Percentiles rank a stretch among this genome's conserved stretches.
phyloP scores from a whole-genome alignment of 306 rosid species.

The Corylus americana region DNA sequence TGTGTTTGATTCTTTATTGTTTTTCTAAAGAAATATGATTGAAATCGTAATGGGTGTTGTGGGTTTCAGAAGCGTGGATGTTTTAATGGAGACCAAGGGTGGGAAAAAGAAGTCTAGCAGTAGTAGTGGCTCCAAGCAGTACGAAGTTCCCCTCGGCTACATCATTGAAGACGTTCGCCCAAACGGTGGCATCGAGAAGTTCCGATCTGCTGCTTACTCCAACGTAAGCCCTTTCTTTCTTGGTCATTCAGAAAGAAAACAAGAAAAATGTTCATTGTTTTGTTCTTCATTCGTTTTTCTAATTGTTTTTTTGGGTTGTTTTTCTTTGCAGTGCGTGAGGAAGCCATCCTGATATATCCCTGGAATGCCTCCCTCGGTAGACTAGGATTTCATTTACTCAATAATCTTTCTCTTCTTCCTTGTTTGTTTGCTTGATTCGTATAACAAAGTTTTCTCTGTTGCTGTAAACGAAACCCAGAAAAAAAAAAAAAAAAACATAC shows the following conservation, averaged over 20 bases:
- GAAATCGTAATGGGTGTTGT: background rate
- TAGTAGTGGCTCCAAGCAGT: slow-evolving; percentile 32
- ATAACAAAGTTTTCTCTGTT: background rate
- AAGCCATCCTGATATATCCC: slow-evolving; percentile 51
- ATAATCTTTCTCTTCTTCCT: background rate
- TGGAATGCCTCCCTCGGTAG: slow-evolving; percentile 23
- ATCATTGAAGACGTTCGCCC: slow-evolving; percentile 74
- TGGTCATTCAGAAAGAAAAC: background rate
- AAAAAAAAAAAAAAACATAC: background rate
- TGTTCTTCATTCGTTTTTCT: background rate
- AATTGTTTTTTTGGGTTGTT: background rate
- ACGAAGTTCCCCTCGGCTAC: slow-evolving; percentile 67
- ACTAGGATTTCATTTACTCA: slow-evolving; percentile 16
- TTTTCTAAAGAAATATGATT: background rate
- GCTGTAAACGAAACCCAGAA: background rate
- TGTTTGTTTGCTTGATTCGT: background rate
- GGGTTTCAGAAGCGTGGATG: slow-evolving; percentile 50
- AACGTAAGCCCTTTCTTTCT: slow-evolving; percentile 39
- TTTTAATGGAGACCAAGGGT: slow-evolving; percentile 55
- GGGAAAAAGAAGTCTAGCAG: slow-evolving; percentile 51
- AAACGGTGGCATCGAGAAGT: slow-evolving; percentile 63
- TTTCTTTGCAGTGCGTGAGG: slow-evolving; percentile 48
- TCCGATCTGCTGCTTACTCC: slow-evolving; percentile 67
- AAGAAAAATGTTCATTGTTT: background rate
- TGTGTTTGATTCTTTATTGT: too few relatives aligned